Conservation (phyloP, 2,329 filamentous ascomycete species). For the Boeremia lycopersici region DNA sequence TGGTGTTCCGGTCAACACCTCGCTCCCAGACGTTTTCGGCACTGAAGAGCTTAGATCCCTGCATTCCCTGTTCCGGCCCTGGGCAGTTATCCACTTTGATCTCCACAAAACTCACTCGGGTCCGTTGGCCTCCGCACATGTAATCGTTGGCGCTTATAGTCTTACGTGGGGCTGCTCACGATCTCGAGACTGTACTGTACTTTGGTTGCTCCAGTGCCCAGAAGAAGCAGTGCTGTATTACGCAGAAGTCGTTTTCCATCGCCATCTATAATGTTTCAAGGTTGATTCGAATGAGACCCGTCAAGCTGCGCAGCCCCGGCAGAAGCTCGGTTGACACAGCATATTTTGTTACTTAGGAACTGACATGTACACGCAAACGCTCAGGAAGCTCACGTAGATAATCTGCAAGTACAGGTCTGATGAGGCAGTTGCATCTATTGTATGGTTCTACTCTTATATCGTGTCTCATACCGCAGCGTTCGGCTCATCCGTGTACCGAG, state of each 20-base stretch:
- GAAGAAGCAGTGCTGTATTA: too few species aligned
- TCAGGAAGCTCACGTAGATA: neutral
- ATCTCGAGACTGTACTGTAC: too few species aligned
- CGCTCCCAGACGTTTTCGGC: constrained; percentile 10
- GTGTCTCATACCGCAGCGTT: constrained; percentile 25
- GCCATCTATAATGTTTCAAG: too few species aligned
- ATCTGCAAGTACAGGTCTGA: neutral
- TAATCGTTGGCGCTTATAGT: too few species aligned
- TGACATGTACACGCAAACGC: neutral
- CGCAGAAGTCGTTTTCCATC: too few species aligned
- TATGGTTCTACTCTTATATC: neutral
- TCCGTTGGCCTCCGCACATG: neutral
- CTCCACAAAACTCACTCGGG: neutral
- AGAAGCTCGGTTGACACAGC: neutral
- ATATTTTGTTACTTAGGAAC: neutral
- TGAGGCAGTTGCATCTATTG: neutral
- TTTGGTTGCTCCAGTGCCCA: too few species aligned
- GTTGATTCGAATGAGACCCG: too few species aligned
- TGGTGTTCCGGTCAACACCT: too few species aligned
- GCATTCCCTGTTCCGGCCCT: constrained; percentile 6
- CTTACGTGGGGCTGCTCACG: too few species aligned
- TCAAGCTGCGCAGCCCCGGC: neutral
- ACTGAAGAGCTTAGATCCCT: constrained; percentile 6
- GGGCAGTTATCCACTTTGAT: neutral
- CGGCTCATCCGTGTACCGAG: constrained; percentile 41